Percentiles rank a stretch among this genome's conserved stretches.
phyloP scores from a whole-genome alignment of 192 early-diverging fungal genomes.

The Linnemannia exigua region DNA sequence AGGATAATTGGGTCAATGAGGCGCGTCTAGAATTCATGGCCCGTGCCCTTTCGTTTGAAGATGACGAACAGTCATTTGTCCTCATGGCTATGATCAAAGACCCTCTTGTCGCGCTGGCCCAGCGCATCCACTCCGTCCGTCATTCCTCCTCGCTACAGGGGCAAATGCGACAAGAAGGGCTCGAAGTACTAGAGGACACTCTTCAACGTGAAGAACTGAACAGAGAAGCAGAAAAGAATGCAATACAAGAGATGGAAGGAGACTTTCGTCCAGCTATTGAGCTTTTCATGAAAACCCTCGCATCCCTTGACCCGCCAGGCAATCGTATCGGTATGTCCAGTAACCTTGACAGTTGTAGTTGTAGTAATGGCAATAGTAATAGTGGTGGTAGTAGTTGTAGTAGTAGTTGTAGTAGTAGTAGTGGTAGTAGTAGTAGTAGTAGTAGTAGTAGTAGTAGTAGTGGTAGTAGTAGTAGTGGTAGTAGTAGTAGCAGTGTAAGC shows the following conservation, averaged over 20 bases:
- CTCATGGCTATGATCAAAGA: conserved; percentile 18
- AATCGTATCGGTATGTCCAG: not conserved
- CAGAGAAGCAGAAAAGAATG: not conserved
- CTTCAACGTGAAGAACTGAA: not conserved
- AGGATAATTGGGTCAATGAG: not conserved
- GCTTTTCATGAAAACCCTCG: not conserved
- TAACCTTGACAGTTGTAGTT: not conserved
- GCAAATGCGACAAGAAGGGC: not conserved
- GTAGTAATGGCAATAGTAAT: too few relatives aligned
- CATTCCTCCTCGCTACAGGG: not conserved
- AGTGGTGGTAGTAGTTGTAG: too few relatives aligned
- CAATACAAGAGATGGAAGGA: not conserved
- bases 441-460: too few relatives aligned
- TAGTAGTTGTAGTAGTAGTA: too few relatives aligned
- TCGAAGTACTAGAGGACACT: not conserved
- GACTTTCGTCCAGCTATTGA: not conserved
- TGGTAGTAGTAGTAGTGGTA: too few relatives aligned
- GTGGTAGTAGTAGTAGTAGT: too few relatives aligned
- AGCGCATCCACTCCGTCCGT: not conserved
- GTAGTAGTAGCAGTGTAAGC: too few relatives aligned
- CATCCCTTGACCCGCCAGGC: not conserved
- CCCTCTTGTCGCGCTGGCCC: not conserved
- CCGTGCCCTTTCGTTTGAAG: not conserved
- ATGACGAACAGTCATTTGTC: conserved; percentile 9
- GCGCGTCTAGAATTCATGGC: not conserved